phyloP scores from a whole-genome alignment of 2,329 filamentous ascomycete species.

The Penicillium thymicola region DNA sequence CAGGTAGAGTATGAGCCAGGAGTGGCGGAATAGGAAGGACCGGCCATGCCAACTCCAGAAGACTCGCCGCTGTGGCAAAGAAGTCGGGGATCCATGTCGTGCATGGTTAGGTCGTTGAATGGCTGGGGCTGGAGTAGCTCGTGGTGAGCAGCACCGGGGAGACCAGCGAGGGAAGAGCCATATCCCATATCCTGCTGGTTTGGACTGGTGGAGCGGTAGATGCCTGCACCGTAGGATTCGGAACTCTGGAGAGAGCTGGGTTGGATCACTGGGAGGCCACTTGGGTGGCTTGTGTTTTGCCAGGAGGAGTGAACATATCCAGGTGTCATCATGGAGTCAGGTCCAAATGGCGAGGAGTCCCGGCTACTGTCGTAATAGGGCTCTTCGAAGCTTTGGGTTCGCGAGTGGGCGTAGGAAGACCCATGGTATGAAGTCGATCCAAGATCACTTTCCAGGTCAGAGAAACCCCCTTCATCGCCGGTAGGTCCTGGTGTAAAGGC shows the following conservation, averaged over 20 bases:
- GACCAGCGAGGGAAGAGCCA: slow-evolving; percentile 39
- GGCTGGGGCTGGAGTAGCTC: slow-evolving; percentile 41
- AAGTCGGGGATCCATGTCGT: slow-evolving; percentile 44
- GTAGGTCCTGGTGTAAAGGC: not conserved
- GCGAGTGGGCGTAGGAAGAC: slow-evolving; percentile 19
- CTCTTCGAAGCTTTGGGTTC: slow-evolving; percentile 26
- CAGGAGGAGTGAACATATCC: slow-evolving; percentile 49
- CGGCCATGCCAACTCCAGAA: slow-evolving; percentile 11
- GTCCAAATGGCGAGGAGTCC: slow-evolving; percentile 34
- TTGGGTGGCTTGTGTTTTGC: slow-evolving; percentile 50
- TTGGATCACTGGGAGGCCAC: slow-evolving; percentile 50
- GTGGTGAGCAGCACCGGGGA: slow-evolving; percentile 43
- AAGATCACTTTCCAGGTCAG: slow-evolving; percentile 35
- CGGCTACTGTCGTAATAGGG: slow-evolving; percentile 32
- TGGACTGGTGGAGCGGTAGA: slow-evolving; percentile 39
- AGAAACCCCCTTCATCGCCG: slow-evolving; percentile 18
- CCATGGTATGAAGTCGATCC: slow-evolving; percentile 13
- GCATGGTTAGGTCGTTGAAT: slow-evolving; percentile 23
- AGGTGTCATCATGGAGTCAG: slow-evolving; percentile 20
- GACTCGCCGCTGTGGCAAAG: slow-evolving; percentile 30
- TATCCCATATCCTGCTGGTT: slow-evolving; percentile 30
- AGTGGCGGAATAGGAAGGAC: not conserved
- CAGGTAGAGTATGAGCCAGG: slow-evolving; percentile 9
- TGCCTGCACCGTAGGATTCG: slow-evolving; percentile 41
- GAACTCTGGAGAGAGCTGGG: slow-evolving; percentile 30